Evolutionary conservation across 495 filamentous ascomycete species (phyloP).

Genomic region (Aspergillus avenaceus): DNA sequence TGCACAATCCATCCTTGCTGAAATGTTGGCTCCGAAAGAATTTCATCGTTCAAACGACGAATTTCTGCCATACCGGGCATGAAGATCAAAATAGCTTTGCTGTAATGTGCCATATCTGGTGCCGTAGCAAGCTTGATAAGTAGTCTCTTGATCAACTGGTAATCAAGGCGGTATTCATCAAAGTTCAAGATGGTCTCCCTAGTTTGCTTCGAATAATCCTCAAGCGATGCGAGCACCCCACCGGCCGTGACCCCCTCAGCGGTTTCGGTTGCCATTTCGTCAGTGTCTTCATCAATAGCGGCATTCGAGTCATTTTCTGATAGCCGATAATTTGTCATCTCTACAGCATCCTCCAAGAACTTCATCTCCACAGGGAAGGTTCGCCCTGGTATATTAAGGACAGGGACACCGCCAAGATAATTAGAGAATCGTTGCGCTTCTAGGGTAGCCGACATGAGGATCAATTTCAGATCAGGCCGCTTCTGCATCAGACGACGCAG

Average conservation of each 20-base stretch:
- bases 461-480: constrained; percentile 71
- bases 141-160: constrained; percentile 71
- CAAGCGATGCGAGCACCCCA: constrained; percentile 46
- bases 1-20: constrained; percentile 71
- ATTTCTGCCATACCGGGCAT: constrained; percentile 94
- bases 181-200: constrained; percentile 66
- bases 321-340: constrained; percentile 67
- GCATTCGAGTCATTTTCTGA: constrained; percentile 43
- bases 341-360: constrained; percentile 88
- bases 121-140: constrained; percentile 68
- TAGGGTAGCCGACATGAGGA: constrained; percentile 95
- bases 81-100: constrained; percentile 90
- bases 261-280: constrained; percentile 43
- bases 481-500: constrained; percentile 72
- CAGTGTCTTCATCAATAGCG: constrained; percentile 43
- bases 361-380: constrained; percentile 87
- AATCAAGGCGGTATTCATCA: constrained; percentile 85
- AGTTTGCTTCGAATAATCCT: constrained; percentile 69
- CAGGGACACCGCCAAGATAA: constrained; percentile 78
- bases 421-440: constrained; percentile 86
- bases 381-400: constrained; percentile 83
- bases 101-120: constrained; percentile 61
- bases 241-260: constrained; percentile 32
- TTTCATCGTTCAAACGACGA: constrained; percentile 75
- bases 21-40: constrained; percentile 68